These are phyloP conservation scores for Trichaptum fuscoviolaceum DNA, from an alignment of 768 basidiomycete species.

Conservation along the genomic window DNA sequence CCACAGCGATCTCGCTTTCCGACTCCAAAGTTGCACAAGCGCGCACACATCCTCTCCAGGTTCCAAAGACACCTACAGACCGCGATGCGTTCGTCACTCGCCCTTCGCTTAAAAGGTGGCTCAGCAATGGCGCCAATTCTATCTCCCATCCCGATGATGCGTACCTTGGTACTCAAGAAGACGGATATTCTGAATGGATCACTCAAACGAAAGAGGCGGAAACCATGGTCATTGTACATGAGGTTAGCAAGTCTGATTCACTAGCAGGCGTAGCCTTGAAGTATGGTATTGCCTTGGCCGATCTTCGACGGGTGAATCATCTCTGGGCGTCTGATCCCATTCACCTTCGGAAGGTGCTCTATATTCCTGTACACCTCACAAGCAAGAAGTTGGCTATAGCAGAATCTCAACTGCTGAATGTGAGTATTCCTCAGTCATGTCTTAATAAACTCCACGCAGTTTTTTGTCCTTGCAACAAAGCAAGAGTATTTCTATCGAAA, in stretches of 20 bases:
- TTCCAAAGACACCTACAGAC: neutral
- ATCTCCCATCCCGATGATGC: neutral
- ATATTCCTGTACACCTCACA: slow-evolving; percentile 68
- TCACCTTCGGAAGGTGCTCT: slow-evolving; percentile 76
- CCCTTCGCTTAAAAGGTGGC: neutral
- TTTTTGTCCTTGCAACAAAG: slow-evolving; percentile 6
- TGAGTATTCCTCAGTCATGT: neutral
- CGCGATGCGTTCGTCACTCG: slow-evolving; percentile 4
- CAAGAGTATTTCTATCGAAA: neutral
- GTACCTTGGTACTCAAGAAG: neutral
- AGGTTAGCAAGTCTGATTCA: slow-evolving; percentile 66
- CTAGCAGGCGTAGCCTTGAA: slow-evolving; percentile 83
- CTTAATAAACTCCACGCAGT: neutral
- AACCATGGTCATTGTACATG: slow-evolving; percentile 54
- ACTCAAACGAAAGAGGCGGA: slow-evolving; percentile 26
- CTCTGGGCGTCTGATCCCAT: slow-evolving; percentile 93
- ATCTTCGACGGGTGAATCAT: slow-evolving; percentile 83
- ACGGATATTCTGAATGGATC: neutral
- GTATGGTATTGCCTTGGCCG: slow-evolving; percentile 80
- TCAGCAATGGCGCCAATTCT: neutral
- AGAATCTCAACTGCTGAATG: slow-evolving; percentile 6
- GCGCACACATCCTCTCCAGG: neutral
- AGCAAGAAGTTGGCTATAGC: slow-evolving; percentile 23
- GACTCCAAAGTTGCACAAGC: neutral
- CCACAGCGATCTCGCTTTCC: neutral